Conservation (phyloP, 1,284 basidiomycete species). For the Ceratobasidium sp. region DNA sequence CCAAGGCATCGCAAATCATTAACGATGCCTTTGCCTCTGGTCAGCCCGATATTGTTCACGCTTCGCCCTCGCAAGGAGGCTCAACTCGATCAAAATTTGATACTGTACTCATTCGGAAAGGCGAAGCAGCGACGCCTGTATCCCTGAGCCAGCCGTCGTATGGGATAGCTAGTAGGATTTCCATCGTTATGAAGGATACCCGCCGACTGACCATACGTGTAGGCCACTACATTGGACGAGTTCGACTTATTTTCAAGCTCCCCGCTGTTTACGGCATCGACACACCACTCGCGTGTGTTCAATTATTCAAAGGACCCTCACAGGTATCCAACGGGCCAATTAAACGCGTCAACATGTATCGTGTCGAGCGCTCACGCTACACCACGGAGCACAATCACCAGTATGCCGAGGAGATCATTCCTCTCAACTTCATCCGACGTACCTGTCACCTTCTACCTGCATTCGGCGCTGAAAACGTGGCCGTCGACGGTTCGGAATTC, state of each 20-base stretch:
- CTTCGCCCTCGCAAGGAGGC: background rate
- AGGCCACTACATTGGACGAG: conserved; percentile 1
- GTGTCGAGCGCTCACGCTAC: too few relatives aligned
- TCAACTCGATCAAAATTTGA: background rate
- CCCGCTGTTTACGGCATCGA: background rate
- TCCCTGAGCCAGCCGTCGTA: background rate
- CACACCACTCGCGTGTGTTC: background rate
- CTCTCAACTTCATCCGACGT: background rate
- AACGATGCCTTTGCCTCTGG: background rate
- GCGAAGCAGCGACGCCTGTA: background rate
- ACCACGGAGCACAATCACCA: too few relatives aligned
- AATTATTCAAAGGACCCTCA: too few relatives aligned
- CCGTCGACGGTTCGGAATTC: background rate
- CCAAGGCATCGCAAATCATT: background rate
- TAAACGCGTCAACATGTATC: too few relatives aligned
- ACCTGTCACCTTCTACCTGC: background rate
- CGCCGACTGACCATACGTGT: too few relatives aligned
- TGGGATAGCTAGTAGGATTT: background rate
- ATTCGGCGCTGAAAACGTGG: background rate
- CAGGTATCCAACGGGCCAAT: too few relatives aligned
- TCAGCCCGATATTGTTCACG: background rate
- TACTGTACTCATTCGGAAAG: conserved; percentile 2
- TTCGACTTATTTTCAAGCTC: conserved; percentile 13
- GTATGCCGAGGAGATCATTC: background rate
- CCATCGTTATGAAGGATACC: background rate